Conservation (phyloP, 2,329 filamentous ascomycete genomes). For the Helotiales sp. region DNA sequence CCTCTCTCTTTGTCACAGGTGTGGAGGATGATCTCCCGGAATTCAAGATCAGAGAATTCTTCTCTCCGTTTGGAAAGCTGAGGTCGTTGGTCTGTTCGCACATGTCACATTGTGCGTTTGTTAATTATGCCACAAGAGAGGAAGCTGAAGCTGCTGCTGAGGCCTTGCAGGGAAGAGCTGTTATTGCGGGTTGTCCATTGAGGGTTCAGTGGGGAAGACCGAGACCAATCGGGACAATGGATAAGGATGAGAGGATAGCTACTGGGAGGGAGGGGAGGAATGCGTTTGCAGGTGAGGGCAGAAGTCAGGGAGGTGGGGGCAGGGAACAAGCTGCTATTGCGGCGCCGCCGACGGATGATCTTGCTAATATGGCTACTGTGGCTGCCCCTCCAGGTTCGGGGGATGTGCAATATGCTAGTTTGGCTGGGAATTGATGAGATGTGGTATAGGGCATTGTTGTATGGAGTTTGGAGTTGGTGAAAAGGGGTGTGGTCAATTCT, state of each 20-base stretch:
- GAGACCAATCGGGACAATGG: slow-evolving; percentile 87
- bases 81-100: slow-evolving; percentile 94
- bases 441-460: not conserved
- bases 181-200: slow-evolving; percentile 88
- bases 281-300: slow-evolving; percentile 48
- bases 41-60: slow-evolving; percentile 86
- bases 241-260: slow-evolving; percentile 77
- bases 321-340: slow-evolving; percentile 28
- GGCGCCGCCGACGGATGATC: slow-evolving; percentile 29
- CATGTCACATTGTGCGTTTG: slow-evolving; percentile 93
- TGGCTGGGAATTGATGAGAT: slow-evolving; percentile 71
- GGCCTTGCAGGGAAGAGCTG: slow-evolving; percentile 81
- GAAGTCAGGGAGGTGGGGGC: slow-evolving; percentile 37
- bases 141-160: slow-evolving; percentile 84
- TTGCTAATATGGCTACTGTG: slow-evolving; percentile 45
- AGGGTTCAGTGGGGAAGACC: slow-evolving; percentile 91
- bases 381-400: slow-evolving; percentile 78
- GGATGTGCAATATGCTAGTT: slow-evolving; percentile 80
- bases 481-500: not conserved
- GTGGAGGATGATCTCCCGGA: slow-evolving; percentile 96
- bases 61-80: slow-evolving; percentile 84
- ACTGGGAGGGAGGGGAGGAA: slow-evolving; percentile 78
- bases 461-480: not conserved
- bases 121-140: slow-evolving; percentile 87
- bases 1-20: slow-evolving; percentile 91